phyloP scores from a whole-genome alignment of 2,329 filamentous ascomycete genomes.

The Penicillium sclerotiorum region DNA sequence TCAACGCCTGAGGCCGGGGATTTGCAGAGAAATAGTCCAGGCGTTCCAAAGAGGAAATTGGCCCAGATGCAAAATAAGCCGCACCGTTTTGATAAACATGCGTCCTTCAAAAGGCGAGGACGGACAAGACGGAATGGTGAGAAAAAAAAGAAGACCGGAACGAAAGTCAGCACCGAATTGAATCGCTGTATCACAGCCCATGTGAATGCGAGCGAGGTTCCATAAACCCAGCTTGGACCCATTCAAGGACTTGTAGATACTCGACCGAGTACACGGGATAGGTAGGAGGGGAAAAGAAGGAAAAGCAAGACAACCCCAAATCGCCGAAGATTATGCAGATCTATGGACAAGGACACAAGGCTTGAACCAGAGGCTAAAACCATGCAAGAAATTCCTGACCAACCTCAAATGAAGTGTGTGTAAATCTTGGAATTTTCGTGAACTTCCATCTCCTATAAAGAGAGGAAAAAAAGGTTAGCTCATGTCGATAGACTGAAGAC shows the following conservation, averaged over 20 bases:
- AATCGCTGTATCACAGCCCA: not conserved
- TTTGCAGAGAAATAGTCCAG: constrained; percentile 1
- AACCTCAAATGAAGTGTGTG: constrained; percentile 94
- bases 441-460: constrained; percentile 92
- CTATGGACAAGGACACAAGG: constrained; percentile 27
- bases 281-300: constrained; percentile 2
- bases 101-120: constrained; percentile 1
- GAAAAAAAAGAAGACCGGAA: constrained; percentile 10
- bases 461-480: constrained; percentile 65
- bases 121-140: not conserved
- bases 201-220: not conserved
- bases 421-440: constrained; percentile 99
- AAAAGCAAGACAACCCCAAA: constrained; percentile 24
- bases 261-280: not conserved
- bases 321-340: constrained; percentile 29
- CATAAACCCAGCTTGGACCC: not conserved
- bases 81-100: constrained; percentile 16
- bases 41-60: constrained; percentile 5
- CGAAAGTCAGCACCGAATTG: constrained; percentile 9
- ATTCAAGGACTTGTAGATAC: constrained; percentile 1
- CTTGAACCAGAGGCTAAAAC: constrained; percentile 15
- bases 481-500: constrained; percentile 59
- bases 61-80: constrained; percentile 18
- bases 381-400: constrained; percentile 30
- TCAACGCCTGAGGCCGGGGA: constrained; percentile 14